Conservation (phyloP, 306 rosid genomes). For the Cucumis melo region DNA sequence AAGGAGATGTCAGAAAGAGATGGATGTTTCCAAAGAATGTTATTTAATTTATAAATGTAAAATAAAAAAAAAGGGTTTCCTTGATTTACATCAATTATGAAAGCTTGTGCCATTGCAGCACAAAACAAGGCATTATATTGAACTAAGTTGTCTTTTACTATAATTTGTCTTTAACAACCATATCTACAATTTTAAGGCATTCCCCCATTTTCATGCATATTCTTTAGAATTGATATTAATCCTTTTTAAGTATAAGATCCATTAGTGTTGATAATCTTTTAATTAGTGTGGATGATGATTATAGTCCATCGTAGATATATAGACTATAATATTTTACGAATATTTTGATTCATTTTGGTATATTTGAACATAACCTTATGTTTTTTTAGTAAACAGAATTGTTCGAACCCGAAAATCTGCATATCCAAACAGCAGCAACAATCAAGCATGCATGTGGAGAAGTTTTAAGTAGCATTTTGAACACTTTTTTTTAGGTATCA, state of each 20-base stretch:
- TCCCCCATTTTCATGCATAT: background rate
- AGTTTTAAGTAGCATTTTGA: no score
- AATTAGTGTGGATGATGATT: background rate
- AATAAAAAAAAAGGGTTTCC: background rate
- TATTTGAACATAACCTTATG: no score
- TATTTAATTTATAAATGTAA: background rate
- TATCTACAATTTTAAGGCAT: background rate
- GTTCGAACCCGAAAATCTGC: no score
- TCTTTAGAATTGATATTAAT: background rate
- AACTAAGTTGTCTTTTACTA: background rate
- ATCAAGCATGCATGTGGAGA: no score
- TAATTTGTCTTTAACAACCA: background rate
- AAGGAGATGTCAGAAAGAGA: background rate
- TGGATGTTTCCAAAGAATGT: background rate
- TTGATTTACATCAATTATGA: background rate
- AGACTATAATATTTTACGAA: no score
- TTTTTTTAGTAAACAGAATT: no score
- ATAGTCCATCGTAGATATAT: no score
- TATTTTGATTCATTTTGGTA: no score
- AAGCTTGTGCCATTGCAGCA: background rate
- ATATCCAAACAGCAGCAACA: no score
- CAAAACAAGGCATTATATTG: background rate
- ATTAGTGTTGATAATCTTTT: no score
- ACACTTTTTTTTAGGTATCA: no score
- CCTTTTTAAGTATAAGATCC: background rate